These are phyloP conservation scores for Hirsutella minnesotensis DNA, from an alignment of 2,329 filamentous ascomycete species.

Conservation along the genomic window DNA sequence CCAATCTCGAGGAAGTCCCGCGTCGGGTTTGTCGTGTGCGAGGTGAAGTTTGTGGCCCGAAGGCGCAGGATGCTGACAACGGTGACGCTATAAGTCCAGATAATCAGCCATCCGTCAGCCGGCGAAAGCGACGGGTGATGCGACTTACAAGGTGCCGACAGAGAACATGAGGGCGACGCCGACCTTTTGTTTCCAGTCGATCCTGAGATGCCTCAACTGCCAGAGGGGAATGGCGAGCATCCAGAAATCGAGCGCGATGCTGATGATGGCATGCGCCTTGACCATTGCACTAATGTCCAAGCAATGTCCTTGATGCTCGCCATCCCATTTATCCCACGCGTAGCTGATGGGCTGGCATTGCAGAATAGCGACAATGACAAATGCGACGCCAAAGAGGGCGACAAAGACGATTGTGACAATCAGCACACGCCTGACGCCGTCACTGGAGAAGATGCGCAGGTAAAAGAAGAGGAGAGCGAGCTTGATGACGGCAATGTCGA, in stretches of 20 bases:
- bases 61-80: constrained; percentile 26
- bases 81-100: constrained; percentile 16
- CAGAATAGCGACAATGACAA: constrained; percentile 31
- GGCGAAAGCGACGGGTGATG: neutral
- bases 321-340: constrained; percentile 43
- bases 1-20: constrained; percentile 21
- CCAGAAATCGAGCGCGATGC: constrained; percentile 39
- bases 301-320: constrained; percentile 33
- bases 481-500: constrained; percentile 33
- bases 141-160: constrained; percentile 32
- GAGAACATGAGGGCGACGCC: constrained; percentile 39
- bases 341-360: constrained; percentile 38
- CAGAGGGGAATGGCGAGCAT: constrained; percentile 38
- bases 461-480: constrained; percentile 43
- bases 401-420: constrained; percentile 29
- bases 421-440: constrained; percentile 24
- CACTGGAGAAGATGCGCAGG: constrained; percentile 37
- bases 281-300: constrained; percentile 34
- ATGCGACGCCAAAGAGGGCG: constrained; percentile 25
- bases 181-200: constrained; percentile 36
- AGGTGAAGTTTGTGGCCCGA: constrained; percentile 17
- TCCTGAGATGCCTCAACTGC: constrained; percentile 26
- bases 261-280: constrained; percentile 40
- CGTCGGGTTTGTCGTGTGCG: constrained; percentile 18
- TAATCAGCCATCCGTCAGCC: neutral